Conservation (phyloP, 2,329 filamentous ascomycete species). For the Verticillium nonalfalfae region DNA sequence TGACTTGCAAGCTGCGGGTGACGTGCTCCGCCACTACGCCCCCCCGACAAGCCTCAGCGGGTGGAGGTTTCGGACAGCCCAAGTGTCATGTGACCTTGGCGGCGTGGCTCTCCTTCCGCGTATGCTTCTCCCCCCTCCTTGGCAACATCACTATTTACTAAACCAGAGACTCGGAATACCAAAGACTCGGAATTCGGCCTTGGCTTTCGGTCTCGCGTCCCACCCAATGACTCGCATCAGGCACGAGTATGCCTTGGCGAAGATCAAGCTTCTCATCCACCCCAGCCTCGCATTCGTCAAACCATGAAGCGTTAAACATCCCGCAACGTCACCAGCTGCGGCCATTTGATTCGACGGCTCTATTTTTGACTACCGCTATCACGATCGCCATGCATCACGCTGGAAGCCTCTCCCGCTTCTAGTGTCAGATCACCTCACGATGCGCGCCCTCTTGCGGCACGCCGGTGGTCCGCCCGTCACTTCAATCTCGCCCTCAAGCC, state of each 20-base stretch:
- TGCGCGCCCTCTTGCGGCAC: neutral
- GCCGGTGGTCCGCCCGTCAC: slow-evolving; percentile 2
- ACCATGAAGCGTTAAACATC: neutral
- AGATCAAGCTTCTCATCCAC: neutral
- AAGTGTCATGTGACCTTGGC: neutral
- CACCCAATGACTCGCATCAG: neutral
- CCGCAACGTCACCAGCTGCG: neutral
- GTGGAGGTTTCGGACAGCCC: neutral
- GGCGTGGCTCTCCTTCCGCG: neutral
- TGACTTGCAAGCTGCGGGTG: neutral
- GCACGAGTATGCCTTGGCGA: neutral
- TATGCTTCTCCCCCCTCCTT: neutral
- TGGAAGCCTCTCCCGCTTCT: neutral
- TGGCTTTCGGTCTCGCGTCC: neutral
- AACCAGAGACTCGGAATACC: neutral
- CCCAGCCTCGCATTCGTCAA: neutral
- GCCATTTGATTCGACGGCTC: neutral
- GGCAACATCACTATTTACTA: neutral
- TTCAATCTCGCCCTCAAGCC: slow-evolving; percentile 22
- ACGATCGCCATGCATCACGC: neutral
- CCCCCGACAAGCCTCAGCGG: neutral
- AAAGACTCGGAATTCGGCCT: neutral
- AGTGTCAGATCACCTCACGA: neutral
- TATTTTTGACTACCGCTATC: neutral
- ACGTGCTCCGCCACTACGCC: neutral